Evolutionary conservation across 306 rosid genomes (phyloP).

Genomic region (Cucumis sativus): DNA sequence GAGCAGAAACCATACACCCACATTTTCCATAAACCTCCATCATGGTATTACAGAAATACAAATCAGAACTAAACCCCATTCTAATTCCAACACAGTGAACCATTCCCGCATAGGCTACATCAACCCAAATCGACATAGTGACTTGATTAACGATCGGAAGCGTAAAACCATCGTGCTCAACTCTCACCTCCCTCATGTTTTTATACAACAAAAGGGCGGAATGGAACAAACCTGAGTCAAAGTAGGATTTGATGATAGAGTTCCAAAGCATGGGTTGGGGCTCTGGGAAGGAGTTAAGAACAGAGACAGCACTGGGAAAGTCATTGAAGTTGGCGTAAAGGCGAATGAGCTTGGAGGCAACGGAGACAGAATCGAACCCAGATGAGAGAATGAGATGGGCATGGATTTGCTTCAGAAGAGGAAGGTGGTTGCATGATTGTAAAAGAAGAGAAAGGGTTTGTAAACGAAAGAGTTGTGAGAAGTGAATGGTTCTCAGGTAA

Average conservation of each 20-base stretch:
- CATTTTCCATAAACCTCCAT: slow-evolving; percentile 13
- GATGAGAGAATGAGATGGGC: slow-evolving; percentile 22
- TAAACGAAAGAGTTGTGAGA: background rate
- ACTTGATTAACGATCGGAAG: slow-evolving; percentile 31
- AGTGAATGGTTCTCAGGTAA: slow-evolving; percentile 24
- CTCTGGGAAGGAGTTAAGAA: slow-evolving; percentile 9
- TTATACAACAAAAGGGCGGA: slow-evolving; percentile 24
- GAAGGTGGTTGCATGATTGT: slow-evolving; percentile 21
- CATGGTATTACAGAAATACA: slow-evolving; percentile 45
- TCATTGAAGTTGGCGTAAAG: background rate
- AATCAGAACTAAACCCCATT: slow-evolving; percentile 35
- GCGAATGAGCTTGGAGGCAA: slow-evolving; percentile 14
- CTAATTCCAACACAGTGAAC: slow-evolving; percentile 33
- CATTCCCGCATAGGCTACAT: slow-evolving; percentile 26
- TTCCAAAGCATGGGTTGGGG: slow-evolving; percentile 31
- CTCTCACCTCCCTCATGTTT: slow-evolving; percentile 28
- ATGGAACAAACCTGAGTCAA: background rate
- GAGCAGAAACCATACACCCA: background rate
- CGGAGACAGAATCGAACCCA: slow-evolving; percentile 7
- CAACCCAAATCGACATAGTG: slow-evolving; percentile 11
- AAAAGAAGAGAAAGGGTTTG: slow-evolving; percentile 1
- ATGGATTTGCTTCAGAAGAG: slow-evolving; percentile 17
- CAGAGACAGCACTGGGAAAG: slow-evolving; percentile 18
- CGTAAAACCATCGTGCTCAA: slow-evolving; percentile 32
- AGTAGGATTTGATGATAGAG: slow-evolving; percentile 16